Evolutionary conservation across 495 filamentous ascomycete species (phyloP), one percentile per base, ranked within the genome.

Genomic region (Aspergillus baeticus): DNA sequence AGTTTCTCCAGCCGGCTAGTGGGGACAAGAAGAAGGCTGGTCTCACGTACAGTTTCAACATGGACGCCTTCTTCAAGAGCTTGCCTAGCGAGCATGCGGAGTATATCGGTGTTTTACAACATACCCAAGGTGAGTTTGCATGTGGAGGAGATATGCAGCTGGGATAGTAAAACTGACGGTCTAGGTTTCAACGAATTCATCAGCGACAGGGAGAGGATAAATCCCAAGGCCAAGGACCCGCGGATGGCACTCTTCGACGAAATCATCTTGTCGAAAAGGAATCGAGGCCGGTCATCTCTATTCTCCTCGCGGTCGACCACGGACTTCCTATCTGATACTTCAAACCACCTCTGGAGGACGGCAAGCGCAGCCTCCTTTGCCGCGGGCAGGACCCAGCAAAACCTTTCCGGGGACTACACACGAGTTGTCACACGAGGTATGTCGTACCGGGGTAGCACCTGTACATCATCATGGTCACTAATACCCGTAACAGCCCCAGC

Each of bases 141-240:
- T 35, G 11, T n/a, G 42, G 31, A 14, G 42, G 31, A 14, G 29
- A 11, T 8, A 14, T 33, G 18, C 22, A 18, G 10, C 0, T 29
- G 11, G 23, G 18, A 7, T 15, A 21, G 37, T n/a, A 47, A 57
- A 55, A 47, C 51, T 17, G 18, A 43, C 18, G 6, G 10, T 51
- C 10, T 38, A 93, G 92, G 81, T 14, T 97, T 98, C 71, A 96
- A 96, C 66, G 91, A 97, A 70, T 98, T 98, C 66, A 93, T 97
- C 63, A 90, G 95, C 66, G 90, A 96, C 46, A 85, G 94, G 31
- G 94, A 98, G 68, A 55, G 71, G 34, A 62, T 67, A 1, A 75
- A 67, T 14, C 72, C 76, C 26, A 77, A 75, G 49, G 55, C 63
- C 18, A 82, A 80, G 42, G 82, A 87, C 55, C 87, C 91, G 3